phyloP scores from a whole-genome alignment of 2,329 filamentous ascomycete species.

The Aspergillus sergii region DNA sequence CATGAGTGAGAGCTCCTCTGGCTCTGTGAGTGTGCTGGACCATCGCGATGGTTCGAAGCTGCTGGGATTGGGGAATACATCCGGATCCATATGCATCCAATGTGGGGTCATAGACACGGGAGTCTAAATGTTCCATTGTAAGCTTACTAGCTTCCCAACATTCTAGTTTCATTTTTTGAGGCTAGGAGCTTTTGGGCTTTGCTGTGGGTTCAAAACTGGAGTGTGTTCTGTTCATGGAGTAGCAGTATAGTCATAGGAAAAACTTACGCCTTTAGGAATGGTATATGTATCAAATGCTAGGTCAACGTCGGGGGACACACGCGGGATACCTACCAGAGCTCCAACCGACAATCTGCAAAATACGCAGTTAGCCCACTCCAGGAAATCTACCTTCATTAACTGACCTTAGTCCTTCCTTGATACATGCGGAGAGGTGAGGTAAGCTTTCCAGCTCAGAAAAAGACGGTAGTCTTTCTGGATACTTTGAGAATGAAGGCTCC shows the following conservation, averaged over 20 bases:
- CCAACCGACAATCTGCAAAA: background rate
- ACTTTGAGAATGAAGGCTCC: background rate
- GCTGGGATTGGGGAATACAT: background rate
- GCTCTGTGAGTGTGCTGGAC: background rate
- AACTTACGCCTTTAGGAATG: constrained; percentile 4
- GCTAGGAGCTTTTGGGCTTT: background rate
- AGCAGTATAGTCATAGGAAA: too few species aligned
- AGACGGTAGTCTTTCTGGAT: background rate
- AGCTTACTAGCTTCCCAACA: too few species aligned
- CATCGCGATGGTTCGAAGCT: constrained; percentile 1
- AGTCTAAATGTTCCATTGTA: background rate
- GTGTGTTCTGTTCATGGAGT: too few species aligned
- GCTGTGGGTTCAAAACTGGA: too few species aligned
- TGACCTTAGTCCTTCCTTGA: background rate
- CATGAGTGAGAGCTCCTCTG: background rate
- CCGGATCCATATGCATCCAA: constrained; percentile 5
- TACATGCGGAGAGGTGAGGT: background rate
- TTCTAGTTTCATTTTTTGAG: background rate
- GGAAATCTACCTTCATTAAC: background rate
- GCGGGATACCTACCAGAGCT: background rate
- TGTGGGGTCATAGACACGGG: constrained; percentile 3
- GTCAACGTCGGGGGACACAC: background rate
- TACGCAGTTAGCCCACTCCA: background rate
- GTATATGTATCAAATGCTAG: background rate
- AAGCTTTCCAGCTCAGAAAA: background rate